Evolutionary conservation across 768 basidiomycete genomes (phyloP).

Genomic region (Lentinus tigrinus): DNA sequence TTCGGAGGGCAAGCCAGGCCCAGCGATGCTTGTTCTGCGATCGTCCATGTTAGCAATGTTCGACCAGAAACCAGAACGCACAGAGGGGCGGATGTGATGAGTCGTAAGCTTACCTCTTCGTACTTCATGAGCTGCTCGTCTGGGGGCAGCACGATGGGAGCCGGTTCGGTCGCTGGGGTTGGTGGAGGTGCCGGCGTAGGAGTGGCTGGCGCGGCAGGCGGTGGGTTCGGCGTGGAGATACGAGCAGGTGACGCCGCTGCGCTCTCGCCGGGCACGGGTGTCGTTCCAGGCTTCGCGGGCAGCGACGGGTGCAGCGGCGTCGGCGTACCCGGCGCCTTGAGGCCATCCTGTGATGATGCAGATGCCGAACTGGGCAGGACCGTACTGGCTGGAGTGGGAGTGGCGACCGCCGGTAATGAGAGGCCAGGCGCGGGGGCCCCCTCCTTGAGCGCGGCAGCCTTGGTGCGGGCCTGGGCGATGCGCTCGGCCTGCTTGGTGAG

Average conservation of each 20-base stretch:
- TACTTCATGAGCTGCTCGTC: constrained; percentile 54
- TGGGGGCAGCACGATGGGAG: constrained; percentile 24
- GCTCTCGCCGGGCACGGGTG: constrained; percentile 24
- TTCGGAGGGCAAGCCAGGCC: constrained; percentile 80
- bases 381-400: constrained; percentile 1
- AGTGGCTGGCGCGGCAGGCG: constrained; percentile 20
- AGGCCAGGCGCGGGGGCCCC: constrained; percentile 1
- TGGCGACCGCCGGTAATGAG: background rate
- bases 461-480: constrained; percentile 41
- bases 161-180: constrained; percentile 11
- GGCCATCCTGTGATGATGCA: constrained; percentile 18
- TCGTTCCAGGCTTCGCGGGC: constrained; percentile 64
- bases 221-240: constrained; percentile 19
- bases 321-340: constrained; percentile 33
- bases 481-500: constrained; percentile 38
- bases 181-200: constrained; percentile 19
- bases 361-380: constrained; percentile 1
- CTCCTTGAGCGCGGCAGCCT: constrained; percentile 32
- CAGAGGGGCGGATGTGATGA: background rate
- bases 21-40: constrained; percentile 71
- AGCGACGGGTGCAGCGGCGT: constrained; percentile 65
- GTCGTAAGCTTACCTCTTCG: constrained; percentile 61
- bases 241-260: constrained; percentile 30
- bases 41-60: background rate
- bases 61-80: constrained; percentile 7